Evolutionary conservation across 2,329 filamentous ascomycete species (phyloP), one percentile per base, ranked within the genome.

Genomic region (Penicillium sp.): DNA sequence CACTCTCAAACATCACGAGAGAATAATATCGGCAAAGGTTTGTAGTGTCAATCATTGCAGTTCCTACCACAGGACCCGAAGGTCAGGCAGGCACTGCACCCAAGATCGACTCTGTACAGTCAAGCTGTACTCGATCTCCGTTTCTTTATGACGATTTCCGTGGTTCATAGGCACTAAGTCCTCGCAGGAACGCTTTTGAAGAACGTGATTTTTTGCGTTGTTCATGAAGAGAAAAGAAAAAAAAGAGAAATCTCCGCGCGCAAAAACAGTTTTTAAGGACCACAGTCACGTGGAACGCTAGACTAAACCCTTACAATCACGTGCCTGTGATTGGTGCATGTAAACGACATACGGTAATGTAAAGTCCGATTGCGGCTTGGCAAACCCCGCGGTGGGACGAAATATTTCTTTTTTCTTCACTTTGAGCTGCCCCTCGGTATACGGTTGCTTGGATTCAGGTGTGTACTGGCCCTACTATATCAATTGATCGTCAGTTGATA

Each of bases 21-120:
- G 54, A 41, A 31, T 44, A 41, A 28, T 44, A 45, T 29, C 24
- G 15, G 32, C 45, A 25, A 20, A 49, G 31, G 41, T 27, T 47
- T 80, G 77, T 80, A 74, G 75, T 72, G 70, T 76, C 75, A 75
- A 79, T 80, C 78, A 80, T 80, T 80, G 78, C 78, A 78, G 71
- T 78, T 76, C 72, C 77, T 74, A 65, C 74, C 76, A 80, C 66
- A 50, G 66, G 57, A 58, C 55, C 64, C 51, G 47, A 52, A 57
- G 58, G 69, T 70, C 69, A 66, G 63, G 63, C 66, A 77, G 76
- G 70, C 73, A 79, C 75, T 78, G 78, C 78, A 80, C 77, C 77
- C 77, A 80, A 79, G 76, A 79, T 75, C 76, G 68, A 75, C 71
- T 70, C 66, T 65, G 63, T 67, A 59, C 61, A 49, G 49, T 44